These are phyloP conservation scores for Oryza longistaminata DNA, from an alignment of 176 grass and related monocot genomes.

Conservation along the genomic window DNA sequence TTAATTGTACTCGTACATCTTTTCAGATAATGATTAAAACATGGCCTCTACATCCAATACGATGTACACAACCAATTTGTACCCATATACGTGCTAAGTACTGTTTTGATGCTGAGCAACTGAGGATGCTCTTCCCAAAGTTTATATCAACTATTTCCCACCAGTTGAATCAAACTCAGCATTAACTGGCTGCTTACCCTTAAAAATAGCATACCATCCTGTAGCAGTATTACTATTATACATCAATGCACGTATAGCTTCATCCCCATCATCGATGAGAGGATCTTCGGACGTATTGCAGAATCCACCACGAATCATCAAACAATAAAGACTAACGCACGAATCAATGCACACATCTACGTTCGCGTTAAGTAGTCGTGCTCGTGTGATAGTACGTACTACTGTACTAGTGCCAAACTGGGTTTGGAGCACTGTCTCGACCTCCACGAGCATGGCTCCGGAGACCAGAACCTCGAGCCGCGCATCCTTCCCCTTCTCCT, in stretches of 20 bases:
- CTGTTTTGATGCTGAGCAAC: neutral
- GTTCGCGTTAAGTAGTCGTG: neutral
- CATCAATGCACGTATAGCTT: neutral
- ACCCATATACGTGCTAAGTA: neutral
- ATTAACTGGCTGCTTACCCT: neutral
- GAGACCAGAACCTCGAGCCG: slow-evolving; percentile 66
- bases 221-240: slow-evolving; percentile 1
- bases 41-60: too few species aligned
- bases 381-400: neutral
- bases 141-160: neutral
- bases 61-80: too few species aligned
- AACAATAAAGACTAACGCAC: slow-evolving; percentile 18
- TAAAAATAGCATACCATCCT: neutral
- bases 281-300: neutral
- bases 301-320: neutral
- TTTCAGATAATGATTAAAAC: too few species aligned
- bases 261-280: neutral
- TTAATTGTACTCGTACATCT: neutral
- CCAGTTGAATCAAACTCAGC: neutral
- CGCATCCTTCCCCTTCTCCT: slow-evolving; percentile 44
- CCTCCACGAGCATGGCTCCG: slow-evolving; percentile 82
- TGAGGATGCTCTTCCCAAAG: neutral
- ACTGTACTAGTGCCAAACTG: slow-evolving; percentile 43
- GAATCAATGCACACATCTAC: neutral
- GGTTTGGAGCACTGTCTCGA: slow-evolving; percentile 91